phyloP scores from a whole-genome alignment of 495 filamentous ascomycete species.

The Terfezia claveryi region DNA sequence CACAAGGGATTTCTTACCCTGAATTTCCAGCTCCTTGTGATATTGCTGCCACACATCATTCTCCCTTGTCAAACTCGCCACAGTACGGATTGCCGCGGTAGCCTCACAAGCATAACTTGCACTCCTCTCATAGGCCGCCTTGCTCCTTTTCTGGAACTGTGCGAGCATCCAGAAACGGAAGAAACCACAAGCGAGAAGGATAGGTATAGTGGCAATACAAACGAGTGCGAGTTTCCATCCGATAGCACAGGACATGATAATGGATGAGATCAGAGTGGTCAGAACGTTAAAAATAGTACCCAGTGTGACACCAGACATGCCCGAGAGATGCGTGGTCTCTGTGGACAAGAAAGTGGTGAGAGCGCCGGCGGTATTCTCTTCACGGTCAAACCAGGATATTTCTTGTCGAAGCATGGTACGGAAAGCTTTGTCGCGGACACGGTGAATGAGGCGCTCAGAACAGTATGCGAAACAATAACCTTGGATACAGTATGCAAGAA shows the following conservation, averaged over 20 bases:
- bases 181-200: conserved; percentile 61
- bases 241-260: conserved; percentile 41
- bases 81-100: conserved; percentile 73
- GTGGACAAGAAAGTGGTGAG: conserved; percentile 70
- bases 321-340: conserved; percentile 64
- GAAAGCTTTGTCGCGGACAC: conserved; percentile 61
- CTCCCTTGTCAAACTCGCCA: conserved; percentile 75
- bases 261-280: conserved; percentile 49
- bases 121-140: conserved; percentile 48
- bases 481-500: conserved; percentile 44
- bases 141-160: conserved; percentile 46
- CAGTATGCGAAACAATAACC: conserved; percentile 63
- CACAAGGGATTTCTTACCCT: conserved; percentile 37
- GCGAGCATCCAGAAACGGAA: conserved; percentile 68
- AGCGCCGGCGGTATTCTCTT: conserved; percentile 66
- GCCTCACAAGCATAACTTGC: conserved; percentile 80
- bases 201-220: conserved; percentile 52
- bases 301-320: conserved; percentile 58
- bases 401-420: conserved; percentile 80
- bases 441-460: conserved; percentile 61
- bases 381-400: conserved; percentile 67
- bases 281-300: conserved; percentile 56
- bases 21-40: conserved; percentile 38
- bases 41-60: conserved; percentile 56
- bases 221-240: conserved; percentile 87